Evolutionary conservation across 768 basidiomycete genomes (phyloP), one percentile per base, ranked within the genome.

Genomic region (Boletellus emodensis): DNA sequence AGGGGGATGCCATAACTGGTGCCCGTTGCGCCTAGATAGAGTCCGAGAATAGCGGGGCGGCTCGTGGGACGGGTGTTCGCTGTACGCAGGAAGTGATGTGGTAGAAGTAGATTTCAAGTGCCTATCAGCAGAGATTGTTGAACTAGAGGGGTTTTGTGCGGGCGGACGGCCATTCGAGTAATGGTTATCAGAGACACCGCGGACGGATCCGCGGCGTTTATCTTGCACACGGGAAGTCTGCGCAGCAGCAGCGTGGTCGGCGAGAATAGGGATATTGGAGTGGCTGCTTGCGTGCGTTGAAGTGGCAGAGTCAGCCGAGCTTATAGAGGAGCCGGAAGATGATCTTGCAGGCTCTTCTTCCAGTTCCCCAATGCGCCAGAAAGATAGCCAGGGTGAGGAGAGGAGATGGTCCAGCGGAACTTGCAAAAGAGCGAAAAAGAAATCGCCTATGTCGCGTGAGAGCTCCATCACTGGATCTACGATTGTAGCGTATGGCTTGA

Each of bases 401-500:
- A 64, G 51, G 18, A 73, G 57, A 42, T 68, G 60, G 46, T 72
- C 66, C 48, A 72, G 41, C 3, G 77, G 75, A n/a, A 77, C 64
- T 49, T 71, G 67, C 18, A 66, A 61, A 39, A 73, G 60, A 20
- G 78, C 53, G 9, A 79, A 67, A 34, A 83, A 42, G 43, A 88
- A 72, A 63, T 91, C 89, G 18, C 85, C 84, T 40, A 83, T 58
- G 66, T 83, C 80, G 44, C 80, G 75, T 34, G 74, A 66, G 22
- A 86, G 53, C 47, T 88, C 85, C 26, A 90, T 72, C 12, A 77
- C 49, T 14, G 80, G 72, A 61, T 93, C 90, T 33, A 92, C 68
- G 1, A 84, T 77, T 6, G 72, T 58, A 13, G 79, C 76, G 59
- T 93, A 88, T 6, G 90, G 90, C 61, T 83, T 87, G 59, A 92